Evolutionary conservation across 2,329 filamentous ascomycete genomes (phyloP).

Genomic region (Ustulina deusta): DNA sequence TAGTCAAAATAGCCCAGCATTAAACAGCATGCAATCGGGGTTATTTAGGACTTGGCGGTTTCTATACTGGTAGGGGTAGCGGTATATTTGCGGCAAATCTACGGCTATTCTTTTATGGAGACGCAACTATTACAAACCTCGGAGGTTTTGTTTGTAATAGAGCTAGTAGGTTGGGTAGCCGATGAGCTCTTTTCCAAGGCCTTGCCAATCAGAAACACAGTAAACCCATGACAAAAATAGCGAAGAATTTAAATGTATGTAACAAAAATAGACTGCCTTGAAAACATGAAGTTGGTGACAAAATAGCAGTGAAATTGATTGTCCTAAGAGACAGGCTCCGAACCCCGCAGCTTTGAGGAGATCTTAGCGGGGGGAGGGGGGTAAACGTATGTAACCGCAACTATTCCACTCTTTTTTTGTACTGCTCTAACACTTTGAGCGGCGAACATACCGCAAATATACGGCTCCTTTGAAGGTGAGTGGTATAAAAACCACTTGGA

Average conservation of each 20-base stretch:
- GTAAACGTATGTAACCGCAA: too few relatives aligned
- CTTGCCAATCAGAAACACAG: slow-evolving; percentile 4
- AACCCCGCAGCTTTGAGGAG: slow-evolving; percentile 6
- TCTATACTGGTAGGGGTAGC: too few relatives aligned
- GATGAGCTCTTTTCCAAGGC: background rate
- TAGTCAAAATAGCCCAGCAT: slow-evolving; percentile 31
- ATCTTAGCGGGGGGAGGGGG: too few relatives aligned
- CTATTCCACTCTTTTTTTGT: too few relatives aligned
- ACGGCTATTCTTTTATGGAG: too few relatives aligned
- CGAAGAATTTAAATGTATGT: background rate
- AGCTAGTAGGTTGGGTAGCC: background rate
- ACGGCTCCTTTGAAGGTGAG: too few relatives aligned
- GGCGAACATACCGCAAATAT: too few relatives aligned
- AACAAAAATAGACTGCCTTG: background rate
- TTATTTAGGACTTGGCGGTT: too few relatives aligned
- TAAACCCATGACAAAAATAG: slow-evolving; percentile 1
- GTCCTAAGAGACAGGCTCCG: slow-evolving; percentile 1
- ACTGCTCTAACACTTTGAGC: too few relatives aligned
- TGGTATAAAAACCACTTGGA: too few relatives aligned
- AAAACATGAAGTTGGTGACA: slow-evolving; percentile 21
- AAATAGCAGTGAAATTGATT: slow-evolving; percentile 13
- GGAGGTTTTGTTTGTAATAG: background rate
- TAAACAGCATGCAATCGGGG: slow-evolving; percentile 1
- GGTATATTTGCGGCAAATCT: too few relatives aligned
- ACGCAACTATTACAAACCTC: too few relatives aligned